Percentiles rank a stretch among this genome's conserved stretches.
Evolutionary conservation across 331 rosid genomes (phyloP).

Genomic region (Rosa hybrid): DNA sequence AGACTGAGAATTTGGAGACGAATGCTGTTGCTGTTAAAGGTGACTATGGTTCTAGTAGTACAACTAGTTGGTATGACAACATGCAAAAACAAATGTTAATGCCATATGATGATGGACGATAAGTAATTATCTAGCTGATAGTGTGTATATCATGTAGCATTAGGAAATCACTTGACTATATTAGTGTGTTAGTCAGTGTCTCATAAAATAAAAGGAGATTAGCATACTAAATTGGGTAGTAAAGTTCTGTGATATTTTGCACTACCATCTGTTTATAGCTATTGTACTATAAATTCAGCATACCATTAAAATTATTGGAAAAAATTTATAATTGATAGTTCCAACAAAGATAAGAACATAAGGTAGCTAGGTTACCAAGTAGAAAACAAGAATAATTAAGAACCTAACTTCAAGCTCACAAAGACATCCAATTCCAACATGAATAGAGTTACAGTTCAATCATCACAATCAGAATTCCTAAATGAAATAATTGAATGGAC

Average conservation of each 20-base stretch:
- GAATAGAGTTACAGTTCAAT: not conserved
- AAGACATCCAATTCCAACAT: not conserved
- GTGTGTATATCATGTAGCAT: not conserved
- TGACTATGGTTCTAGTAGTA: not conserved
- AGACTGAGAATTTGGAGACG: not conserved
- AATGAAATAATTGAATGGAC: not conserved
- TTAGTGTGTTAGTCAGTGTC: not conserved
- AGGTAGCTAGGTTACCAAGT: not conserved
- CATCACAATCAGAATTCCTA: not conserved
- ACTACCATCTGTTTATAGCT: not conserved
- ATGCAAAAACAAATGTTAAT: not conserved
- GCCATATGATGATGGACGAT: constrained; percentile 1
- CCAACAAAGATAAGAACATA: not conserved
- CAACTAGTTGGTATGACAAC: constrained; percentile 6
- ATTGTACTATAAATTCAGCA: not conserved
- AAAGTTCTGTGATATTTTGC: not conserved
- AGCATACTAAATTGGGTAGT: not conserved
- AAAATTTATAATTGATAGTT: not conserved
- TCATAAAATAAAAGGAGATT: not conserved
- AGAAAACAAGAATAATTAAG: not conserved
- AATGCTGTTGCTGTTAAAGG: not conserved
- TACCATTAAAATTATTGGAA: not conserved
- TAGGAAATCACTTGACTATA: not conserved
- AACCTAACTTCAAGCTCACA: not conserved
- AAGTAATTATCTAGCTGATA: not conserved